phyloP scores from a whole-genome alignment of 2,329 filamentous ascomycete genomes.

The Epicoccum sorghinum region DNA sequence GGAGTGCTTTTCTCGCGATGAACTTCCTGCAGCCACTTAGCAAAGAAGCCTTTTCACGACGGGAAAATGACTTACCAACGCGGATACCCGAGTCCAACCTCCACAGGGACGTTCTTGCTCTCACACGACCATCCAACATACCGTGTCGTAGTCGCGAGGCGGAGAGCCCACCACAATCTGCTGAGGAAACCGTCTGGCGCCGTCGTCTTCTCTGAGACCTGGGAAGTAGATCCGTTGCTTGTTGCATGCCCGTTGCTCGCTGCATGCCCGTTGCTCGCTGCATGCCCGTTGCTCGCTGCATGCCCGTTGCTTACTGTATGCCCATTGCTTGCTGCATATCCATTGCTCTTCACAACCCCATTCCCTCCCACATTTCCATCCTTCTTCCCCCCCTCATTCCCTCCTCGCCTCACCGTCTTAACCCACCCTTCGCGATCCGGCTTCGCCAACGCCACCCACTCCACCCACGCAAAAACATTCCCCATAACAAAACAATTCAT shows the following conservation, averaged over 20 bases:
- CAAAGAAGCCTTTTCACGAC: too few species aligned
- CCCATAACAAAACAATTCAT: slow-evolving; percentile 16
- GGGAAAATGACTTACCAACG: slow-evolving; percentile 20
- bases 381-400: neutral
- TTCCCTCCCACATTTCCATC: neutral
- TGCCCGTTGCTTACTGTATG: too few species aligned
- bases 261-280: too few species aligned
- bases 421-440: slow-evolving; percentile 27
- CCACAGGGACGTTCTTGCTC: slow-evolving; percentile 33
- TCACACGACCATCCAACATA: slow-evolving; percentile 37
- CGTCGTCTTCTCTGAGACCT: neutral
- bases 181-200: slow-evolving; percentile 14
- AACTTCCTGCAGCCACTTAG: slow-evolving; percentile 22
- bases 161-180: slow-evolving; percentile 31
- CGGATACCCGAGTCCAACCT: slow-evolving; percentile 26
- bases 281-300: neutral
- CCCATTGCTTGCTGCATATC: neutral
- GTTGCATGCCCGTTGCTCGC: neutral
- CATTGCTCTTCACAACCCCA: neutral
- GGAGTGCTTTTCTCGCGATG: slow-evolving; percentile 24
- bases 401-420: neutral
- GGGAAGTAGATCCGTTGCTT: neutral
- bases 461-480: slow-evolving; percentile 20
- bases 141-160: slow-evolving; percentile 23
- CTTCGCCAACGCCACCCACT: slow-evolving; percentile 28